Conservation (phyloP, 371 early-diverging fungal species). For the Mortierella sp. region DNA sequence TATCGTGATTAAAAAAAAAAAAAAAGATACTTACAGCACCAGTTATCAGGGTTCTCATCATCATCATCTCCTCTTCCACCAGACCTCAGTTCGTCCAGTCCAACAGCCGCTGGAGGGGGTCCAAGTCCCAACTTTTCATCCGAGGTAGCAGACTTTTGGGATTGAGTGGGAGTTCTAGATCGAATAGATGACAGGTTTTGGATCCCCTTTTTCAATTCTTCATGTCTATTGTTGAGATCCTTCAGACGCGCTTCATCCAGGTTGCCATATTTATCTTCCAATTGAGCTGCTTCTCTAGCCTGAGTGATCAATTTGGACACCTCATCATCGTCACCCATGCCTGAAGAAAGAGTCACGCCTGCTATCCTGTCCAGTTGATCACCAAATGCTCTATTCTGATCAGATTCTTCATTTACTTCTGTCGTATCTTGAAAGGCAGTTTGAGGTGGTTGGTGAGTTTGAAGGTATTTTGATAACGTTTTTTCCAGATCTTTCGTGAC, state of each 20-base stretch:
- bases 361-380: conserved; percentile 32
- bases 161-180: conserved; percentile 10
- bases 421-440: background rate
- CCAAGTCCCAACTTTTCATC: conserved; percentile 47
- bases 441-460: conserved; percentile 24
- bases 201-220: conserved; percentile 53
- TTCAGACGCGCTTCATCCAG: conserved; percentile 54
- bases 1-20: background rate
- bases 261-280: conserved; percentile 61
- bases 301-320: conserved; percentile 56
- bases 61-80: conserved; percentile 57
- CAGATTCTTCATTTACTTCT: background rate
- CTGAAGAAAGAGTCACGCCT: conserved; percentile 8
- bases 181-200: conserved; percentile 24
- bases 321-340: conserved; percentile 41
- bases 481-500: conserved; percentile 38
- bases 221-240: conserved; percentile 58
- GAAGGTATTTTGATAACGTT: conserved; percentile 36
- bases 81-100: conserved; percentile 45
- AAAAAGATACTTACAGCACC: conserved; percentile 68
- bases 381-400: conserved; percentile 25
- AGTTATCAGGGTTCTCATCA: conserved; percentile 67
- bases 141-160: background rate
- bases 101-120: conserved; percentile 62
- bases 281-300: conserved; percentile 56